Percentiles rank a stretch among this genome's conserved stretches.
Conservation (phyloP, 2,329 filamentous ascomycete genomes). For the Ceratocystis variospora region DNA sequence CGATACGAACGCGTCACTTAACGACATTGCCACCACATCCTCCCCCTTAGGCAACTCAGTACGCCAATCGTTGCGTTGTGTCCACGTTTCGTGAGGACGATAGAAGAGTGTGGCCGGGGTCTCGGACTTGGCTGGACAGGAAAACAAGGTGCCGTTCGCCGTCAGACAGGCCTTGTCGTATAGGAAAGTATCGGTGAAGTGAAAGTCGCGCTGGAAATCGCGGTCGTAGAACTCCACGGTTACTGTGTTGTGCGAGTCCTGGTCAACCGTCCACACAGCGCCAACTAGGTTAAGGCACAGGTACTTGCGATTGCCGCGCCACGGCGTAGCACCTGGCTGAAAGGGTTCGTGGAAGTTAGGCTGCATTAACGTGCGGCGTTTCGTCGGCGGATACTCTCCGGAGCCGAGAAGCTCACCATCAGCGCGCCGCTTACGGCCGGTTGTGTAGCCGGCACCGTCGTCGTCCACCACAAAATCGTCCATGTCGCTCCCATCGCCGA, state of each 20-base stretch:
- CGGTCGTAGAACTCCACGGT: conserved; percentile 97
- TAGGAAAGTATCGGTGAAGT: conserved; percentile 90
- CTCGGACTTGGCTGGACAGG: conserved; percentile 56
- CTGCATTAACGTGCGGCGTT: conserved; percentile 37
- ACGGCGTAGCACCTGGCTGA: conserved; percentile 83
- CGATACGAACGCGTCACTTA: conserved; percentile 82
- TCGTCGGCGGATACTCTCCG: conserved; percentile 23
- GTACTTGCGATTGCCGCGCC: conserved; percentile 88
- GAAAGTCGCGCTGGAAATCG: conserved; percentile 81
- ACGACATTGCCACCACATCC: conserved; percentile 70
- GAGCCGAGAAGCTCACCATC: conserved; percentile 38
- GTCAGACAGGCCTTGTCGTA: conserved; percentile 94
- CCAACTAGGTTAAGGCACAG: conserved; percentile 86
- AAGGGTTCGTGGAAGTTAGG: conserved; percentile 71
- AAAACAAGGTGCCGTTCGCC: conserved; percentile 73
- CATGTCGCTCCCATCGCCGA: conserved; percentile 45
- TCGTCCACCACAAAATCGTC: conserved; percentile 91
- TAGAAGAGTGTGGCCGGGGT: conserved; percentile 77
- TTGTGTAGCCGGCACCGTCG: conserved; percentile 78
- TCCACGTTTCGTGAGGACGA: conserved; percentile 94
- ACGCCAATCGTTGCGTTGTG: conserved; percentile 76
- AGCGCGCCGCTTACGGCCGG: conserved; percentile 38
- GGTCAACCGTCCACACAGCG: conserved; percentile 93
- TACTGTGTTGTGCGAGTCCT: conserved; percentile 84
- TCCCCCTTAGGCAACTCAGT: conserved; percentile 81